Conservation (phyloP, 352 stramenopile genomes). For the Lagenidium giganteum region DNA sequence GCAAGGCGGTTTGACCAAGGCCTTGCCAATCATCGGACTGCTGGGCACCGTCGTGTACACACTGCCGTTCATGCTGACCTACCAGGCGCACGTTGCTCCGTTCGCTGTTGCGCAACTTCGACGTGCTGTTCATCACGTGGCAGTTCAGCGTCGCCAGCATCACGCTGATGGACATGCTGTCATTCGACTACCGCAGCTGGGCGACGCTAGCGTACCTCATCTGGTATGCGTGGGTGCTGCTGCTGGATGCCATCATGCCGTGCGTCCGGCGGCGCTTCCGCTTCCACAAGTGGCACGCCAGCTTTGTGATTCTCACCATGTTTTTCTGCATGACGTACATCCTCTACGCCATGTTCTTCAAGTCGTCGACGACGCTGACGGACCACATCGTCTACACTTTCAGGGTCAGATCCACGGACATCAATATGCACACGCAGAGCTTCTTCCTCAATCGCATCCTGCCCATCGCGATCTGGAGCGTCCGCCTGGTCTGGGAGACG, state of each 20-base stretch:
- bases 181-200: neutral
- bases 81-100: constrained; percentile 6
- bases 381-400: constrained; percentile 1
- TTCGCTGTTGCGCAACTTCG: constrained; percentile 1
- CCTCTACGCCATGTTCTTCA: neutral
- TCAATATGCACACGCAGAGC: constrained; percentile 4
- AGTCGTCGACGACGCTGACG: constrained; percentile 2
- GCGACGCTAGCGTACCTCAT: neutral
- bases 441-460: constrained; percentile 11
- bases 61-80: constrained; percentile 8
- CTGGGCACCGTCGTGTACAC: no score
- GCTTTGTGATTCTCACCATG: neutral
- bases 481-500: constrained; percentile 12
- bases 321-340: neutral
- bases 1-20: no score
- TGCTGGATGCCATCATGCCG: constrained; percentile 4
- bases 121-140: constrained; percentile 4
- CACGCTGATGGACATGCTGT: constrained; percentile 2
- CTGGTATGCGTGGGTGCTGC: constrained; percentile 2
- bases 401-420: neutral
- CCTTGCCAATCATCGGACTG: no score
- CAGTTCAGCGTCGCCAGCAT: constrained; percentile 1
- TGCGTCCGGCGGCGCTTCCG: neutral
- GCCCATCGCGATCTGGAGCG: constrained; percentile 5
- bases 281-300: constrained; percentile 1